These are phyloP conservation scores for Triticum aestivum DNA, from an alignment of 176 grass and related monocot genomes.

Conservation along the genomic window IWGSC_CS_RefSeq_v2.1 NC_057802.1:506635630-506636129, in stretches of 20 bases:
- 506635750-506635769: not conserved
- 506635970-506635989: too few species aligned
- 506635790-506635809: not conserved
- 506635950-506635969: too few species aligned
- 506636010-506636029: too few species aligned
- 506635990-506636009: too few species aligned
- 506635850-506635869: not conserved
- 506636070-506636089: too few species aligned
- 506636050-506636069: too few species aligned
- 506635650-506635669: not conserved
- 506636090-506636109: too few species aligned
- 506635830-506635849: not conserved
- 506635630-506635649: not conserved
- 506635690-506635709: not conserved
- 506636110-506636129: too few species aligned
- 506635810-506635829: not conserved
- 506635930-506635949: too few species aligned
- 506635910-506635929: not conserved
- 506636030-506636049: too few species aligned
- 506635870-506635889: not conserved
- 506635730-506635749: not conserved
- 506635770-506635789: not conserved
- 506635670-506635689: not conserved
- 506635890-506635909: not conserved
- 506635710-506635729: not conserved